A percentile compares a stretch with the other conserved stretches of the same genome.
Evolutionary conservation across 495 filamentous ascomycete genomes (phyloP).

Genomic region (Xylaria grammica): DNA sequence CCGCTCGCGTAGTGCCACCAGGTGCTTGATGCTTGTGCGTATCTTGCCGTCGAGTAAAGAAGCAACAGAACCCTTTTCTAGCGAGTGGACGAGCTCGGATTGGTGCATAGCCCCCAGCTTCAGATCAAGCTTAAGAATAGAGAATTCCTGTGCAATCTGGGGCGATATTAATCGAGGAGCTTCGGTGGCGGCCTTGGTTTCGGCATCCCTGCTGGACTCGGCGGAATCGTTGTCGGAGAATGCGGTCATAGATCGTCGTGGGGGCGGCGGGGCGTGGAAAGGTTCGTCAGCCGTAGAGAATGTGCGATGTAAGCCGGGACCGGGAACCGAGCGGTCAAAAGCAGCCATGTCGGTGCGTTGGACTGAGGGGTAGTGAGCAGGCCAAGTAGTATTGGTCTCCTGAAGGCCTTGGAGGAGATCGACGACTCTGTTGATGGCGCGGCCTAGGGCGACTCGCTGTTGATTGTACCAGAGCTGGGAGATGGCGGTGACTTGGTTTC

Average conservation of each 20-base stretch:
- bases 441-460: slow-evolving; percentile 81
- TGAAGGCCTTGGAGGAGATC: slow-evolving; percentile 80
- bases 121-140: slow-evolving; percentile 89
- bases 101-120: slow-evolving; percentile 87
- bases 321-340: slow-evolving; percentile 42
- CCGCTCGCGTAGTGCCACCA: slow-evolving; percentile 82
- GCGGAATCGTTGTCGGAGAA: slow-evolving; percentile 62
- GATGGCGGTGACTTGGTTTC: slow-evolving; percentile 50
- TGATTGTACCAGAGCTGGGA: slow-evolving; percentile 76
- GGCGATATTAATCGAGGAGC: slow-evolving; percentile 83
- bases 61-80: slow-evolving; percentile 90
- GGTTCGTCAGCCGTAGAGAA: slow-evolving; percentile 50
- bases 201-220: slow-evolving; percentile 75
- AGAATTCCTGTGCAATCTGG: slow-evolving; percentile 94
- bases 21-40: slow-evolving; percentile 86
- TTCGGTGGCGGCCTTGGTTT: slow-evolving; percentile 61
- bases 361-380: slow-evolving; percentile 91
- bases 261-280: slow-evolving; percentile 50
- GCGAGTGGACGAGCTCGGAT: slow-evolving; percentile 91
- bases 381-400: slow-evolving; percentile 89
- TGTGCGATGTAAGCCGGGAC: slow-evolving; percentile 61
- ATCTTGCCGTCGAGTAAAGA: slow-evolving; percentile 93
- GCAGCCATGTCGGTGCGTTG: slow-evolving; percentile 60
- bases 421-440: slow-evolving; percentile 81
- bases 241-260: slow-evolving; percentile 75